Base-by-base conservation (phyloP, 371 early-diverging fungal genomes). In the Circinella umbellata region DNA sequence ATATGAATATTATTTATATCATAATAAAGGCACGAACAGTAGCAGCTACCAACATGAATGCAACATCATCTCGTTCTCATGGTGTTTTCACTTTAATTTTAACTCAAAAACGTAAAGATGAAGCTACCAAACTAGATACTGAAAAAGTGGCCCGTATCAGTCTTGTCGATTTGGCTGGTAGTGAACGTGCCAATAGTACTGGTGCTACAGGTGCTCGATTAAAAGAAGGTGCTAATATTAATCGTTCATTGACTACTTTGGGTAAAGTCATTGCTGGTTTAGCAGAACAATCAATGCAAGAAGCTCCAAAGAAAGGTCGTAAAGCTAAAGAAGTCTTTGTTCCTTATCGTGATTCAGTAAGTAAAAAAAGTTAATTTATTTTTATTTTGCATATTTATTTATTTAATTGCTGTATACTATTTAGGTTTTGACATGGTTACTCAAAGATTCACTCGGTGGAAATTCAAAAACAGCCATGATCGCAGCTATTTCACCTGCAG, bases 211-310 rank as follows among this genome's bases (percentile, higher is more conserved):
- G 99, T 17, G 86, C 86, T n/a, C 89, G 99, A 11, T 80, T 99
- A 20, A 98, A 98, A 77, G 99, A 99, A 85, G 99, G 99, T n/a
- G 96, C 96, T 36, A 94, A 96, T 69, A 99, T 99, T 77, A 99
- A 99, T 86, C 92, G 91, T 74, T 95, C 95, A 3, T 84, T 99
- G 10, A 93, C 96, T 37, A 89, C 97, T 0, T 86, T 99, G 3
- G 99, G 99, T 15, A 99, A 97, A 70, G 99, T 99, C 18, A 99
- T 99, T 69, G 91, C 93, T 13, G 94, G 96, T 37, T 84, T 99
- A 42, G 95, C 96, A 6, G 96, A 96, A 61, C 89, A 86, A 65
- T 87, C 91, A 18, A 65, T 78, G 61, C 69, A 73, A 15, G 80
- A 82, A 37, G 70, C 73, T 7, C 37, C 36, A 6, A 76, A 76